phyloP scores from a whole-genome alignment of 2,329 filamentous ascomycete species.

The Fusarium guadeloupense region DNA sequence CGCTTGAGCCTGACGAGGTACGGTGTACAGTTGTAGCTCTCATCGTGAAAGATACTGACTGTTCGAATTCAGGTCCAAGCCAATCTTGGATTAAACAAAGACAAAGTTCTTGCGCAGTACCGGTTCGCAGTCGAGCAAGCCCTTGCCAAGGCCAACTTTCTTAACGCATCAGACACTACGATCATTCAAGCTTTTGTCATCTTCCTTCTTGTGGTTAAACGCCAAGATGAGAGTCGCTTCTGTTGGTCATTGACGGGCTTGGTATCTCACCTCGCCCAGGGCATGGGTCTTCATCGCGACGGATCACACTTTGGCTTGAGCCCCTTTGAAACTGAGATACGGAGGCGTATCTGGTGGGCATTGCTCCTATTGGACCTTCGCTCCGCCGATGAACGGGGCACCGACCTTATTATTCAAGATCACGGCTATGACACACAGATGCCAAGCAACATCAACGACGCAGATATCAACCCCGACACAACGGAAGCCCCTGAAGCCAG shows the following conservation, averaged over 20 bases:
- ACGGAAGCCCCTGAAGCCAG: slow-evolving; percentile 58
- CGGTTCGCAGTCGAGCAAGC: slow-evolving; percentile 66
- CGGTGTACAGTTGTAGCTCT: not conserved
- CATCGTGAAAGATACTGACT: slow-evolving; percentile 2
- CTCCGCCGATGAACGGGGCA: slow-evolving; percentile 63
- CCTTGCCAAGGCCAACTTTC: slow-evolving; percentile 65
- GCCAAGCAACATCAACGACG: slow-evolving; percentile 62
- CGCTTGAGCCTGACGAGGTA: slow-evolving; percentile 69
- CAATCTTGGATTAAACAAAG: slow-evolving; percentile 56
- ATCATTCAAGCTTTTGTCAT: slow-evolving; percentile 68
- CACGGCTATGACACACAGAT: slow-evolving; percentile 57
- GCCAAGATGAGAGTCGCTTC: slow-evolving; percentile 60
- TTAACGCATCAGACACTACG: slow-evolving; percentile 64
- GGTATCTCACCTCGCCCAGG: slow-evolving; percentile 66
- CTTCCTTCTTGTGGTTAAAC: slow-evolving; percentile 61
- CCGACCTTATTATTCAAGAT: slow-evolving; percentile 55
- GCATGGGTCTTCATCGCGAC: slow-evolving; percentile 69
- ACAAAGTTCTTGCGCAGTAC: slow-evolving; percentile 57
- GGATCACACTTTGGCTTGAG: slow-evolving; percentile 60
- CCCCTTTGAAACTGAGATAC: slow-evolving; percentile 68
- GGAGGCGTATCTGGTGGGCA: slow-evolving; percentile 70
- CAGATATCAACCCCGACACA: slow-evolving; percentile 57
- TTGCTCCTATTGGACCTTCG: slow-evolving; percentile 66
- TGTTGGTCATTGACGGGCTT: slow-evolving; percentile 69
- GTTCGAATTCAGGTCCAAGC: slow-evolving; percentile 38